Percentiles rank a stretch among this genome's conserved stretches.
These are phyloP conservation scores for Thielaviopsis populi DNA, from an alignment of 2,329 filamentous ascomycete species.

Conservation along the genomic window DNA sequence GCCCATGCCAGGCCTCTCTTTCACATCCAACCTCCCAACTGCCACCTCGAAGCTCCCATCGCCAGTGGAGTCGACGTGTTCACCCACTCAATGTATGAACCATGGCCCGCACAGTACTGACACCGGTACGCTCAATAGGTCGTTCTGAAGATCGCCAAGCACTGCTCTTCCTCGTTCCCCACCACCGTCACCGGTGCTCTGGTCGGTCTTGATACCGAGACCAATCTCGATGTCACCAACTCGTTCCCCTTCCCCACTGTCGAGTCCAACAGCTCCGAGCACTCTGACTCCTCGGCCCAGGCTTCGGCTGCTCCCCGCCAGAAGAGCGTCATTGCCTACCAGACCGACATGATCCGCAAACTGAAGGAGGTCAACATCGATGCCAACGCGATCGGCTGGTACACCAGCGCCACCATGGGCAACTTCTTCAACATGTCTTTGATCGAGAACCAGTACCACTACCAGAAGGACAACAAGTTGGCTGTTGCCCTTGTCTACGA, in stretches of 20 bases:
- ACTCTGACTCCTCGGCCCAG: conserved; percentile 57
- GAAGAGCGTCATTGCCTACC: conserved; percentile 77
- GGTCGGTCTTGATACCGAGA: conserved; percentile 80
- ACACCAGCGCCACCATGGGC: conserved; percentile 96
- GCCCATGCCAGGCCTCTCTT: conserved; percentile 24
- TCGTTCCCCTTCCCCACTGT: conserved; percentile 81
- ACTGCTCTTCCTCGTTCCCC: conserved; percentile 76
- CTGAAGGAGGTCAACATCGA: conserved; percentile 96
- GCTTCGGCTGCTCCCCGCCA: conserved; percentile 81
- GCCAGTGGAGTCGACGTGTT: background rate
- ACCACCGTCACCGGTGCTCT: conserved; percentile 79
- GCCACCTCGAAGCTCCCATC: background rate
- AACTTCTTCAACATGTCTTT: conserved; percentile 93
- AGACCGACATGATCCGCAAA: conserved; percentile 94
- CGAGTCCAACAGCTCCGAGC: conserved; percentile 54
- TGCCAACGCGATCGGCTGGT: conserved; percentile 96
- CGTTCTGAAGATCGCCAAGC: conserved; percentile 96
- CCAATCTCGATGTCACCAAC: conserved; percentile 81
- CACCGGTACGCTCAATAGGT: conserved; percentile 37
- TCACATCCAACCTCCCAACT: conserved; percentile 1
- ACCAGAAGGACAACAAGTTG: conserved; percentile 87
- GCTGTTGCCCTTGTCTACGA: conserved; percentile 88
- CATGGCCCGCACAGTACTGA: conserved; percentile 1
- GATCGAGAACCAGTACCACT: conserved; percentile 95
- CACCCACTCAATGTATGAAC: background rate